A percentile compares a stretch with the other conserved stretches of the same genome.
phyloP scores from a whole-genome alignment of 495 filamentous ascomycete species.

The Hyaloscypha finlandica region DNA sequence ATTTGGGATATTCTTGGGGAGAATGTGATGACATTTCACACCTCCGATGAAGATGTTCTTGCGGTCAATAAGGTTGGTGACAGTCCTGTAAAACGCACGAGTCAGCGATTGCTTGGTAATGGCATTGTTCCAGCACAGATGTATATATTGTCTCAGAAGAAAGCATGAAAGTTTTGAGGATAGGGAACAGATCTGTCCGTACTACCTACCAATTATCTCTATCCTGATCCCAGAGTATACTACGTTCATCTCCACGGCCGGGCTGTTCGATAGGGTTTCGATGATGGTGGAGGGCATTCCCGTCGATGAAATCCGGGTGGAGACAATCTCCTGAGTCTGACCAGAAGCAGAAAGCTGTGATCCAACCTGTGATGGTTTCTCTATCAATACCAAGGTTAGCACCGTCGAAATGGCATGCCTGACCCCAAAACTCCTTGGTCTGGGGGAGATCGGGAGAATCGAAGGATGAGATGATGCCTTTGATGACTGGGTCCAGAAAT shows the following conservation, averaged over 20 bases:
- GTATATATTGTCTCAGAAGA: too few species aligned
- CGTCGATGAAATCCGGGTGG: neutral
- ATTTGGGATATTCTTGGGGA: neutral
- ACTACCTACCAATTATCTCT: neutral
- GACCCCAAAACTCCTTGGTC: neutral
- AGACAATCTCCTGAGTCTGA: neutral
- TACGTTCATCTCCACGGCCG: neutral
- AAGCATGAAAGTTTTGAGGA: neutral
- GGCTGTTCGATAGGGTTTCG: neutral
- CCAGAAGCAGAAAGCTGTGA: neutral
- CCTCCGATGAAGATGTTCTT: neutral
- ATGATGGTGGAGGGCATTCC: neutral
- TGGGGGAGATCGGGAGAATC: neutral
- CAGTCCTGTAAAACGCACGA: neutral
- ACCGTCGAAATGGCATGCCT: neutral
- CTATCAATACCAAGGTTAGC: neutral
- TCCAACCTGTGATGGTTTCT: neutral
- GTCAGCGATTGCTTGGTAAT: too few species aligned
- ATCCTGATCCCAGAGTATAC: neutral
- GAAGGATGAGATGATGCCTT: neutral
- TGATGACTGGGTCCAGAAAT: neutral
- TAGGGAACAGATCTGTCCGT: neutral
- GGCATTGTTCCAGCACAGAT: too few species aligned
- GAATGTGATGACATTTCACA: neutral
- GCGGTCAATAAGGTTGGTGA: neutral